Evolutionary conservation across 441 rosid genomes (phyloP).

Genomic region (Populus hybrid): DNA sequence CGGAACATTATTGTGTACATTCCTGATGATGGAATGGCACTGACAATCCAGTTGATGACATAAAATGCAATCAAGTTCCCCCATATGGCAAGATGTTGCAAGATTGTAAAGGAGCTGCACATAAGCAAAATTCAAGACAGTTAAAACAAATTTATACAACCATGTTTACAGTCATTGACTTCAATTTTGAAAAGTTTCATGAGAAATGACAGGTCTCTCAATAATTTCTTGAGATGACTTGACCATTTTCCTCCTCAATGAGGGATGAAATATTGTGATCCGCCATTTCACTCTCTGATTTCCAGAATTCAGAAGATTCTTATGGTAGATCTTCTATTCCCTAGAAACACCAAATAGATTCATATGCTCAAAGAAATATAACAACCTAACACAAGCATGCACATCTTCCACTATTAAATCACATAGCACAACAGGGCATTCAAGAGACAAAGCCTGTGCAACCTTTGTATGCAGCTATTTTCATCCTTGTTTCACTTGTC

Average conservation of each 20-base stretch:
- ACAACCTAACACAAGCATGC: neutral
- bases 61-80: slow-evolving; percentile 86
- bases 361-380: neutral
- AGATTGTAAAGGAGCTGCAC: slow-evolving; percentile 84
- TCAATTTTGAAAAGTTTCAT: neutral
- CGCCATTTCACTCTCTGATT: neutral
- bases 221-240: neutral
- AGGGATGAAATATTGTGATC: neutral
- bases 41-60: slow-evolving; percentile 74
- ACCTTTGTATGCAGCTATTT: neutral
- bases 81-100: slow-evolving; percentile 95
- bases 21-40: slow-evolving; percentile 82
- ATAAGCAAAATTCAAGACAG: slow-evolving; percentile 10
- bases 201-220: neutral
- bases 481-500: neutral
- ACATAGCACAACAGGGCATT: neutral
- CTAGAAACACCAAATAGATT: neutral
- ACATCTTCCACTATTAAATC: neutral
- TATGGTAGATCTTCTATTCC: neutral
- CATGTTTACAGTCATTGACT: neutral
- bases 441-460: neutral
- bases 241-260: neutral
- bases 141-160: neutral
- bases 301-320: neutral
- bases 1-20: slow-evolving; percentile 98